These are phyloP conservation scores for Didymella lethalis DNA, from an alignment of 2,329 filamentous ascomycete species.

Conservation along the genomic window DNA sequence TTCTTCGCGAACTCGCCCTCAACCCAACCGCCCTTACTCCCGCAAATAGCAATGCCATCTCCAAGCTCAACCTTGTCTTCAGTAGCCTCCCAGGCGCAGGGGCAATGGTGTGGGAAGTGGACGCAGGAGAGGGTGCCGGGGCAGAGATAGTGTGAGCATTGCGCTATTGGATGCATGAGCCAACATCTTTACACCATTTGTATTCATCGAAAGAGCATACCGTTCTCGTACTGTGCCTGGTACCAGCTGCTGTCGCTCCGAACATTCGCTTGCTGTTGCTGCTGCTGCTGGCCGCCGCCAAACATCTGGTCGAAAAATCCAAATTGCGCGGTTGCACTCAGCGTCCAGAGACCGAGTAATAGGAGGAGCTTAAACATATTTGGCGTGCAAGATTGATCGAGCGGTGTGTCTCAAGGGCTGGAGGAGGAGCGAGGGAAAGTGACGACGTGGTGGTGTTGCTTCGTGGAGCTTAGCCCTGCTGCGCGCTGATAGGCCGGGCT, in stretches of 20 bases:
- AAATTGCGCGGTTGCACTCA: conserved; percentile 79
- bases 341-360: conserved; percentile 60
- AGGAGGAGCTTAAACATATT: conserved; percentile 37
- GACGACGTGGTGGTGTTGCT: conserved; percentile 22
- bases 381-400: neutral
- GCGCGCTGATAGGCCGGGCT: conserved; percentile 3
- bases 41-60: conserved; percentile 76
- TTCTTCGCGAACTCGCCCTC: conserved; percentile 75
- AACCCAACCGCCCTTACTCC: conserved; percentile 78
- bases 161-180: conserved; percentile 60
- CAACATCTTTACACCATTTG: neutral
- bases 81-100: conserved; percentile 77
- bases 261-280: conserved; percentile 75
- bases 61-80: conserved; percentile 73
- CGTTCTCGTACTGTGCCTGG: conserved; percentile 71
- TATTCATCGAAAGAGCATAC: conserved; percentile 56
- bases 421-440: neutral
- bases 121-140: conserved; percentile 95
- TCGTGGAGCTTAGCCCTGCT: conserved; percentile 25
- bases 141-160: conserved; percentile 92
- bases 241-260: conserved; percentile 86
- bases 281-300: conserved; percentile 66
- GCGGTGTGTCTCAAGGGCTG: neutral
- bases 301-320: conserved; percentile 99
- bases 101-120: conserved; percentile 95